Evolutionary conservation across 2,329 filamentous ascomycete genomes (phyloP).

Genomic region (Tolypocladium tundrense): DNA sequence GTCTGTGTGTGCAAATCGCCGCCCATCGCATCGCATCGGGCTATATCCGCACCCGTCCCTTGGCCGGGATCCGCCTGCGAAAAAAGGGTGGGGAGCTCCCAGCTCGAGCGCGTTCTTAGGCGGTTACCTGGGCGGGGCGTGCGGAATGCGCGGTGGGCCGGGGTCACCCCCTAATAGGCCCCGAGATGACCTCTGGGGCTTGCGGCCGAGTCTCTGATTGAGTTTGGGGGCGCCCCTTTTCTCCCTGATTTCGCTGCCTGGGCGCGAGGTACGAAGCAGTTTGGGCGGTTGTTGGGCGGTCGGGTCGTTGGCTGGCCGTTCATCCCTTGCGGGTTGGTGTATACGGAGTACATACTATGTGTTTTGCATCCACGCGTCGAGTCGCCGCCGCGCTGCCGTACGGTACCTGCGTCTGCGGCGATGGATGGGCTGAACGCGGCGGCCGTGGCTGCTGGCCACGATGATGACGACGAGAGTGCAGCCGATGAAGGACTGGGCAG

Average conservation of each 20-base stretch:
- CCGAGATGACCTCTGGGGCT: background rate
- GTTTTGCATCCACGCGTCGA: background rate
- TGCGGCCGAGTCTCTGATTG: background rate
- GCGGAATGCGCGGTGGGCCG: background rate
- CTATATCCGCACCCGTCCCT: background rate
- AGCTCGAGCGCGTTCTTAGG: background rate
- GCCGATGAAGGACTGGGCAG: background rate
- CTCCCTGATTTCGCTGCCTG: background rate
- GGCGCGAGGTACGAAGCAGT: no score
- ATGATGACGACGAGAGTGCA: background rate
- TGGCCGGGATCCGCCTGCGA: background rate
- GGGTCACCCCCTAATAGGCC: background rate
- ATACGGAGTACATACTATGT: background rate
- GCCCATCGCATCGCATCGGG: background rate
- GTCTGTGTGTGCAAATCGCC: no score
- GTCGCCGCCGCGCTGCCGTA: background rate
- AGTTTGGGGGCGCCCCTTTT: background rate
- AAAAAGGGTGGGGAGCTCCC: background rate
- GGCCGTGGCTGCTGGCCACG: background rate
- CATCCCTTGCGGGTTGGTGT: background rate
- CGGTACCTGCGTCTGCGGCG: background rate
- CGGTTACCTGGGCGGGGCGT: background rate
- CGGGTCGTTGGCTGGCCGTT: background rate
- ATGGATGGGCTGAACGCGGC: background rate
- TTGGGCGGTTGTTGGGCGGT: background rate